Base-by-base conservation (phyloP, 768 basidiomycete genomes). In the Lentinula detonsa region DNA sequence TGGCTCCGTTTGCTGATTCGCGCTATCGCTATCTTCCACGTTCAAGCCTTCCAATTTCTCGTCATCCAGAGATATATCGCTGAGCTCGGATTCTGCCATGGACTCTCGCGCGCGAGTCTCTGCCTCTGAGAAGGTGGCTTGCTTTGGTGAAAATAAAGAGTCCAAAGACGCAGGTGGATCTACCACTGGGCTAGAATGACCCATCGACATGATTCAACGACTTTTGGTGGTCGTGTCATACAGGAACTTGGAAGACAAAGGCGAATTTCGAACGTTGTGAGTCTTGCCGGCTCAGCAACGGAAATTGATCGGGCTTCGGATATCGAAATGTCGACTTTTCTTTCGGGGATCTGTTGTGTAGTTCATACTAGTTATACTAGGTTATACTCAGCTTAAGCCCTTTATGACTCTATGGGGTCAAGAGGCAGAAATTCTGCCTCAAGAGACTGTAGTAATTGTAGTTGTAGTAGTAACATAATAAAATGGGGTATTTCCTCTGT, bases 11-110 rank as follows among this genome's bases (percentile, higher is more conserved):
- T 37, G 13, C 1, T 42, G 40, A 45, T 7, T 7, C n/a, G 34
- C 4, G 37, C 11, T 23, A n/a, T 37, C 53, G 18, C 13, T 16
- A 33, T 21, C 28, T 13, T 34, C 31, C 33, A 54, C 33, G 11
- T 37, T 9, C 53, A 54, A 21, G 23, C 15, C 55, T 39, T 42
- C 55, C 40, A 43, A 10, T 15, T 23, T 56, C 31, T 81, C 80
- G 60, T 84, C 82, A 61, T 83, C 81, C 8, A 84, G 73, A 37
- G 78, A 82, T 65, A 85, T 77, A 60, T 90, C 87, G 64, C 86
- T 87, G 65, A 87, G 81, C 64, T 88, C 87, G 16, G 85, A 81
- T 55, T 81, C 80, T 4, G 83, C 78, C 31, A 81, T 68, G 21
- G 85, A 87, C 57, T 72, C 69, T 65, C 66, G 69, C 16, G 71